These are phyloP conservation scores for Caloboletus firmus DNA, from an alignment of 1,284 basidiomycete species.

Conservation along the genomic window DNA sequence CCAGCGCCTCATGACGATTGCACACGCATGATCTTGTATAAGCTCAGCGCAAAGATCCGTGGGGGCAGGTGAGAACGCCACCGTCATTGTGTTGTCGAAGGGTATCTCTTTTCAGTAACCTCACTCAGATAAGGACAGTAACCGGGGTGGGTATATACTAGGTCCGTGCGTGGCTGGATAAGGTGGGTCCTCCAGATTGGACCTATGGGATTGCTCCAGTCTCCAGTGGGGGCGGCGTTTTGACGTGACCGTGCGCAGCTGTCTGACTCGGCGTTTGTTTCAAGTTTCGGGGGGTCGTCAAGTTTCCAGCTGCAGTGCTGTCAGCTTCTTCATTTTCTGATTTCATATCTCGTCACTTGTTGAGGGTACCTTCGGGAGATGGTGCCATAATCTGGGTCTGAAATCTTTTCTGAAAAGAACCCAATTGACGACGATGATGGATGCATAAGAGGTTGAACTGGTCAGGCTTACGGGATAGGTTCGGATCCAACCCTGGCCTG, in stretches of 20 bases:
- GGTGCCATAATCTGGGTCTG: background rate
- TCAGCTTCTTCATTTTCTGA: too few species aligned
- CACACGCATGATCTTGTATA: background rate
- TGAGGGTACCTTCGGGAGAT: background rate
- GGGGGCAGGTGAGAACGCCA: background rate
- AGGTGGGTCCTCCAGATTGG: background rate
- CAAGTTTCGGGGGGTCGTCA: background rate
- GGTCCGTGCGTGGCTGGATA: slow-evolving; percentile 2
- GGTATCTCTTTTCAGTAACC: background rate
- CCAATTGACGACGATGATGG: too few species aligned
- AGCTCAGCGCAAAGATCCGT: background rate
- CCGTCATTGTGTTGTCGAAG: background rate
- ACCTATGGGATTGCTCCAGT: background rate
- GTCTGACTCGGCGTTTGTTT: background rate
- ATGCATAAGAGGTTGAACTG: too few species aligned
- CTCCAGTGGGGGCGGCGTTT: background rate
- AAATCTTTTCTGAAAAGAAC: background rate
- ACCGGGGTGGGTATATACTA: background rate
- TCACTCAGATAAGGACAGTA: background rate
- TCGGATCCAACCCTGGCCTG: background rate
- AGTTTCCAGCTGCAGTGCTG: background rate
- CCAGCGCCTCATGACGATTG: background rate
- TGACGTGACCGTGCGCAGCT: background rate
- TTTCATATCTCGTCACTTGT: background rate
- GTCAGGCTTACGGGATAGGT: background rate